phyloP scores from a whole-genome alignment of 2,329 filamentous ascomycete species.

The Hymenoscyphus infarciens region DNA sequence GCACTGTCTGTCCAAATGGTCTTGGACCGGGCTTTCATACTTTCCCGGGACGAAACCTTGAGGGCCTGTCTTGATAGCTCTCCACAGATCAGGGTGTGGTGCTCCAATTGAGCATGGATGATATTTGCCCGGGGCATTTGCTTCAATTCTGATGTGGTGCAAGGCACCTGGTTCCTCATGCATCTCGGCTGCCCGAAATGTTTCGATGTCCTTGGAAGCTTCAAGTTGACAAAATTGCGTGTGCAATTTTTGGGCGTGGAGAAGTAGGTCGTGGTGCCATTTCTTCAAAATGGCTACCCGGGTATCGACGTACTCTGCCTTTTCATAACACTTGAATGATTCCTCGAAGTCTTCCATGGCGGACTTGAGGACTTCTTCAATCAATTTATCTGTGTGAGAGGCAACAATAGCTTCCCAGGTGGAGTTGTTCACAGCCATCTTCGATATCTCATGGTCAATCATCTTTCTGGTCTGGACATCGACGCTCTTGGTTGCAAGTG shows the following conservation, averaged over 20 bases:
- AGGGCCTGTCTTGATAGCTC: neutral
- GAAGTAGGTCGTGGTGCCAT: neutral
- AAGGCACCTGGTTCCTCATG: neutral
- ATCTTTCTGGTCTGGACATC: neutral
- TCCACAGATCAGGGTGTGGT: neutral
- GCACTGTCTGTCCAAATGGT: neutral
- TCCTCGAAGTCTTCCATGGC: neutral
- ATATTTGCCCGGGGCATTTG: neutral
- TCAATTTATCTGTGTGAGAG: neutral
- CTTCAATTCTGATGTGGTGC: neutral
- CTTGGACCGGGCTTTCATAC: slow-evolving; percentile 1
- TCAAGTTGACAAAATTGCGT: neutral
- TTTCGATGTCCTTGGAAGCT: neutral
- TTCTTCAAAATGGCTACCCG: neutral
- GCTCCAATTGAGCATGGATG: too few species aligned
- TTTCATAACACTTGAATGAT: neutral
- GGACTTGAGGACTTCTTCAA: neutral
- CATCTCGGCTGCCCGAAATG: neutral
- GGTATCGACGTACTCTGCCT: neutral
- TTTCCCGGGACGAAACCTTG: neutral
- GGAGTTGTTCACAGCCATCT: neutral
- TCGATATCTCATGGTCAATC: neutral
- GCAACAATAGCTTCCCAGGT: neutral
- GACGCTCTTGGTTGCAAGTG: neutral
- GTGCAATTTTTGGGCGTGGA: neutral